Conservation (phyloP, 176 grass and related monocot species). For the Neostapfia colusana region DNA sequence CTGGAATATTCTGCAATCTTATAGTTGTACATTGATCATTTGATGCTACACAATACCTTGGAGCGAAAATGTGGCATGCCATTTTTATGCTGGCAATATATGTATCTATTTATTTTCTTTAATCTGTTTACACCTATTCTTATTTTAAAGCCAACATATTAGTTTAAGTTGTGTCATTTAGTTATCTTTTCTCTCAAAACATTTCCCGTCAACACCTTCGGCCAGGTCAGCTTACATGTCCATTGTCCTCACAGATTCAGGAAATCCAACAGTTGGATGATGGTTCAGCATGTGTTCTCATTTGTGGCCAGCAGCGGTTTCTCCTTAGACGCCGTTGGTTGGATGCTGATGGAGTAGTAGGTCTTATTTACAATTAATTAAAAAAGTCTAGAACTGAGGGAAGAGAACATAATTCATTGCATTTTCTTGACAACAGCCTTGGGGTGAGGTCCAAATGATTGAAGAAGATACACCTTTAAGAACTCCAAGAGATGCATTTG, state of each 20-base stretch:
- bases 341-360: slow-evolving; percentile 74
- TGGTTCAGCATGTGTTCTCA: slow-evolving; percentile 66
- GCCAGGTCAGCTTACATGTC: slow-evolving; percentile 19
- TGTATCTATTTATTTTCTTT: slow-evolving; percentile 2
- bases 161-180: slow-evolving; percentile 2
- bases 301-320: slow-evolving; percentile 83
- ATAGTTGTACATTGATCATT: slow-evolving; percentile 12
- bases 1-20: slow-evolving; percentile 22
- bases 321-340: slow-evolving; percentile 64
- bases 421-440: slow-evolving; percentile 59
- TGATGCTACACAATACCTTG: slow-evolving; percentile 9
- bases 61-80: slow-evolving; percentile 8
- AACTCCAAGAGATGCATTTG: slow-evolving; percentile 91
- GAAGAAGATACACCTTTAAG: slow-evolving; percentile 77
- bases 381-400: slow-evolving; percentile 18
- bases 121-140: neutral
- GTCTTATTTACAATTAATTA: slow-evolving; percentile 27
- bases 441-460: slow-evolving; percentile 87
- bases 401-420: slow-evolving; percentile 19
- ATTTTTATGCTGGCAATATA: neutral
- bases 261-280: slow-evolving; percentile 60
- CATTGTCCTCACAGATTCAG: slow-evolving; percentile 61
- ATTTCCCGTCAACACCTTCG: slow-evolving; percentile 26
- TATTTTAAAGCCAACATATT: neutral
- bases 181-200: slow-evolving; percentile 3